These are phyloP conservation scores for Synchytrium microbalum DNA, from an alignment of 371 early-diverging fungal species.

Conservation along the genomic window DNA sequence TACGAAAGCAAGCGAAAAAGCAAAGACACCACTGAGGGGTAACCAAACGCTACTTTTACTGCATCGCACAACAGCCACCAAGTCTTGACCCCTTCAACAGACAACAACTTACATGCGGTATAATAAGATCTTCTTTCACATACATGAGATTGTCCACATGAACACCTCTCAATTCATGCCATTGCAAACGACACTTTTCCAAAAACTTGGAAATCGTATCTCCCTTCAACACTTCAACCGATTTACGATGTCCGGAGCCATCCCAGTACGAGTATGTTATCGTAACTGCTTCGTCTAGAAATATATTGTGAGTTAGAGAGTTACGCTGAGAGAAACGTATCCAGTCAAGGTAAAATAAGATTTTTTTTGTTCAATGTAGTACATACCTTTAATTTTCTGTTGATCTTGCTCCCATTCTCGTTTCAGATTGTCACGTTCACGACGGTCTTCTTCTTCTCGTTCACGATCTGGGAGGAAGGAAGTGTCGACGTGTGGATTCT, in stretches of 20 bases:
- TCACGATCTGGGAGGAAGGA: conserved; percentile 89
- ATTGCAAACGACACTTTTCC: conserved; percentile 71
- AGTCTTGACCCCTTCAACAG: too few species aligned
- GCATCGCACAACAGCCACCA: conserved; percentile 7
- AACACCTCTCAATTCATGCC: conserved; percentile 69
- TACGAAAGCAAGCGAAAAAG: conserved; percentile 8
- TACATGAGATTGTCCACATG: conserved; percentile 84
- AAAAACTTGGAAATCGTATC: conserved; percentile 82
- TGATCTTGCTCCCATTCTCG: conserved; percentile 74
- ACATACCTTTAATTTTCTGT: conserved; percentile 62
- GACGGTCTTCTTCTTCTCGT: conserved; percentile 71
- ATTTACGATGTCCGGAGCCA: conserved; percentile 85
- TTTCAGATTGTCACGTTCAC: conserved; percentile 64
- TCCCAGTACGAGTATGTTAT: conserved; percentile 95
- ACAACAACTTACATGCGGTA: conserved; percentile 67
- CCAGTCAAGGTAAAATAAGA: conserved; percentile 4
- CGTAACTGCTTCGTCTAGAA: conserved; percentile 61
- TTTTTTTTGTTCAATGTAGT: conserved; percentile 13
- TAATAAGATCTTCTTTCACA: conserved; percentile 92
- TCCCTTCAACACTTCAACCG: conserved; percentile 76
- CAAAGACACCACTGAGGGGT: conserved; percentile 5
- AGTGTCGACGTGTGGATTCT: conserved; percentile 88
- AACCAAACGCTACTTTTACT: neutral
- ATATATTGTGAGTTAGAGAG: conserved; percentile 9
- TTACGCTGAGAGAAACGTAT: neutral